Base-by-base conservation (phyloP, 2,329 filamentous ascomycete genomes). In the Pseudogymnoascus sp. region DNA sequence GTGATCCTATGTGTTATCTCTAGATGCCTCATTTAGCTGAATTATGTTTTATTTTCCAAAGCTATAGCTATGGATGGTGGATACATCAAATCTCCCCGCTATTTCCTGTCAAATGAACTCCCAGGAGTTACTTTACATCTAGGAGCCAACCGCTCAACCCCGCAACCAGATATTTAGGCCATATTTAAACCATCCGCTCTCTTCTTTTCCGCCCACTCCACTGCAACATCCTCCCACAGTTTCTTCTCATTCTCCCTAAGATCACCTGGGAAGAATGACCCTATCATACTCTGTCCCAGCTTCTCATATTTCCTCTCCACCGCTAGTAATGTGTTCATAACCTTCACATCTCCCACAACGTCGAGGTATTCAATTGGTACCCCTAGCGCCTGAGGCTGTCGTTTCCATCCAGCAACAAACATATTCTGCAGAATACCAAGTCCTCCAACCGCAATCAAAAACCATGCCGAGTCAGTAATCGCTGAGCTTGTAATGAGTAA, bases 381-480 rank as follows among this genome's bases (percentile, higher is more conserved):
- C 17, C 62, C 62, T 1, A 71, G 70, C 2, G 68, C 67, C n/a
- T 68, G 57, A 0, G 74, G 71, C 2, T 60, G 54, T 3, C 73
- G 68, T 37, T 65, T 63, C 35, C 63, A 65, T 7, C 69, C 74
- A 0, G 74, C 74, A 3, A 74, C 71, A 58, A 68, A 68, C 11
- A 74, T 68, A 62, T 77, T 78, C 62, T 78, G 75, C 0, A 76
- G 39, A 62, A 76, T 75, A 11, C 76, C 76, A 21, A 77, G 65
- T 3, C 68, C 71, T 0, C 77, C 76, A 4, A 78, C 69, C 0
- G 68, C 73, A 4, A 79, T 66, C 7, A 79, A 65, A 63, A 69
- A 77, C 76, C 76, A 79, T 1, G 73, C 70, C 37, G 77, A 63
- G 3, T 69, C 35, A n/a, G 71, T 68, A 2, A 76, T 41, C 0